These are phyloP conservation scores for Endoconidiophora polonica DNA, from an alignment of 2,329 filamentous ascomycete genomes.

Conservation along the genomic window DNA sequence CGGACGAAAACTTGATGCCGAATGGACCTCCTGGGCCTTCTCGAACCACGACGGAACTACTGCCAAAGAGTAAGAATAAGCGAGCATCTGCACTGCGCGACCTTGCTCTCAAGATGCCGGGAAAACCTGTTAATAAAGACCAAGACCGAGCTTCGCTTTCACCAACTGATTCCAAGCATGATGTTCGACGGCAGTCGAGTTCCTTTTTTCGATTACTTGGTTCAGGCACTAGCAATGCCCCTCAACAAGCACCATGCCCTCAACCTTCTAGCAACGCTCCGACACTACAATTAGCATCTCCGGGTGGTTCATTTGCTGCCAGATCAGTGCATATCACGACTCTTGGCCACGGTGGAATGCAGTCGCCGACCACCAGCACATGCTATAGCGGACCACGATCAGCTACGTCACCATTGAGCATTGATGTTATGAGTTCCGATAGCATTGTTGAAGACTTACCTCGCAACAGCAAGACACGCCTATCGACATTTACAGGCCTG, in stretches of 20 bases:
- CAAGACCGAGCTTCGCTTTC: neutral
- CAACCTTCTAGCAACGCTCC: neutral
- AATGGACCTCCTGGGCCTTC: too few relatives aligned
- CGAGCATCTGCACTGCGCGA: neutral
- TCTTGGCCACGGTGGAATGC: neutral
- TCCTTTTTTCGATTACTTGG: neutral
- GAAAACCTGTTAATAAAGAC: neutral
- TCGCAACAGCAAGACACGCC: constrained; percentile 3
- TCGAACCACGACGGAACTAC: too few relatives aligned
- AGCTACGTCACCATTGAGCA: constrained; percentile 7
- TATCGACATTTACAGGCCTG: constrained; percentile 3
- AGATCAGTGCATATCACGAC: neutral
- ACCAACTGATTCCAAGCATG: neutral
- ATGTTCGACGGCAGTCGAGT: constrained; percentile 1
- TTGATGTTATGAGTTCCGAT: constrained; percentile 9
- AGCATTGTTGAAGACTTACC: neutral
- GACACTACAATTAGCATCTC: neutral
- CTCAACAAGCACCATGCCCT: too few relatives aligned
- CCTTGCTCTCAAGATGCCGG: constrained; percentile 4
- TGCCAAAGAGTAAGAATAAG: too few relatives aligned
- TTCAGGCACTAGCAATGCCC: too few relatives aligned
- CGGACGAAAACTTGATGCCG: neutral
- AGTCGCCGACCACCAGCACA: neutral
- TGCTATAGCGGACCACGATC: neutral
- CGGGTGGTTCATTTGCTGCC: neutral